Percentiles rank a stretch among this genome's conserved stretches.
Evolutionary conservation across 2,329 filamentous ascomycete species (phyloP).

Genomic region (Sporothrix euskadiensis): DNA sequence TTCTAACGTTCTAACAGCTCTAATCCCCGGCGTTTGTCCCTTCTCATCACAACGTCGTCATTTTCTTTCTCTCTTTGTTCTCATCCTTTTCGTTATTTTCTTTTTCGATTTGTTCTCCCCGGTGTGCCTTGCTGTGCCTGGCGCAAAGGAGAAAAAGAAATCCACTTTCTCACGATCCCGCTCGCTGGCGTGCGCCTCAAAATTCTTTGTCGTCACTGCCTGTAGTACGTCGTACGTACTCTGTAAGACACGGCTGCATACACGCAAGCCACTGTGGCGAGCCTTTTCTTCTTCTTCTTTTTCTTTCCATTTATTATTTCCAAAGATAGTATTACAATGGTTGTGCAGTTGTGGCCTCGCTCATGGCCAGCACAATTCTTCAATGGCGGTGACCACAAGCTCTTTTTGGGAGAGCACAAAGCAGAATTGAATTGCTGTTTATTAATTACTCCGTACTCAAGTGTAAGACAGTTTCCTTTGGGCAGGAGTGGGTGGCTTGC

Average conservation of each 20-base stretch:
- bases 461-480: background rate
- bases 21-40: background rate
- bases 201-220: background rate
- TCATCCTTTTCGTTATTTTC: background rate
- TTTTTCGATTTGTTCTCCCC: background rate
- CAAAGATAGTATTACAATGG: background rate
- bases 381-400: background rate
- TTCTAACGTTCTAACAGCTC: background rate
- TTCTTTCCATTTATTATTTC: background rate
- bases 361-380: background rate
- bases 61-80: background rate
- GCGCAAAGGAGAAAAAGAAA: background rate
- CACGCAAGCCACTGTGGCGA: background rate
- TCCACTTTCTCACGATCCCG: conserved; percentile 10
- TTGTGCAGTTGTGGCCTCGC: background rate
- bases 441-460: background rate
- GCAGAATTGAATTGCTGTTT: background rate
- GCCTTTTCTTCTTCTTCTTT: background rate
- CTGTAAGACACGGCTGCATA: background rate
- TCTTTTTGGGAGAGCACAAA: background rate
- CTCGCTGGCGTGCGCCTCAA: background rate
- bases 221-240: background rate
- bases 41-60: background rate
- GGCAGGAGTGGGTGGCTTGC: background rate
- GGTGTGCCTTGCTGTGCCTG: conserved; percentile 16